Percentiles rank a stretch among this genome's conserved stretches.
Conservation (phyloP, 805 yeast species). For the Hanseniaspora lindneri region DNA sequence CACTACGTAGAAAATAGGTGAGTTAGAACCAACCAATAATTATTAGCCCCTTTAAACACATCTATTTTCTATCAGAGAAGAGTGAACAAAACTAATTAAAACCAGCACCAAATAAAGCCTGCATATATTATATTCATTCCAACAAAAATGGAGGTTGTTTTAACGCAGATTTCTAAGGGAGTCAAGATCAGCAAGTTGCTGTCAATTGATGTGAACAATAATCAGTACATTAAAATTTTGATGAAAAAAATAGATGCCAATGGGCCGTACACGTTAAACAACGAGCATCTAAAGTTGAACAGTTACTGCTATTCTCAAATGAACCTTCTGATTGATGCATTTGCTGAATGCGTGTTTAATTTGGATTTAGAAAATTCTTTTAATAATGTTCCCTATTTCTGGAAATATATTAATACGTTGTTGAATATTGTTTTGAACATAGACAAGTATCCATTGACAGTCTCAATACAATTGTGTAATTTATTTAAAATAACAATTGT, state of each 20-base stretch:
- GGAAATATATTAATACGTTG: slow-evolving; percentile 6
- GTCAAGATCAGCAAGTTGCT: slow-evolving; percentile 1
- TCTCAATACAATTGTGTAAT: not conserved
- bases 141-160: slow-evolving; percentile 1
- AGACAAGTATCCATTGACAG: not conserved
- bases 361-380: slow-evolving; percentile 6
- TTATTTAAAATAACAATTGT: slow-evolving; percentile 2
- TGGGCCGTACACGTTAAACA: not conserved
- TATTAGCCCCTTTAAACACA: too few species aligned
- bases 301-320: not conserved
- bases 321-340: not conserved
- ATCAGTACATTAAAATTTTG: slow-evolving; percentile 5
- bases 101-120: too few species aligned
- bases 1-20: too few species aligned
- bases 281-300: slow-evolving; percentile 1
- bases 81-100: not conserved
- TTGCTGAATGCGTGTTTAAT: slow-evolving; percentile 1
- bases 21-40: too few species aligned
- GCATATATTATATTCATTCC: too few species aligned
- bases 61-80: too few species aligned
- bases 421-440: not conserved
- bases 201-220: slow-evolving; percentile 3
- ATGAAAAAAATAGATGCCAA: not conserved
- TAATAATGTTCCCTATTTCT: slow-evolving; percentile 7
- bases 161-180: slow-evolving; percentile 1